These are phyloP conservation scores for Pyrenochaeta sp. DNA, from an alignment of 2,329 filamentous ascomycete species.

Conservation along the genomic window DNA sequence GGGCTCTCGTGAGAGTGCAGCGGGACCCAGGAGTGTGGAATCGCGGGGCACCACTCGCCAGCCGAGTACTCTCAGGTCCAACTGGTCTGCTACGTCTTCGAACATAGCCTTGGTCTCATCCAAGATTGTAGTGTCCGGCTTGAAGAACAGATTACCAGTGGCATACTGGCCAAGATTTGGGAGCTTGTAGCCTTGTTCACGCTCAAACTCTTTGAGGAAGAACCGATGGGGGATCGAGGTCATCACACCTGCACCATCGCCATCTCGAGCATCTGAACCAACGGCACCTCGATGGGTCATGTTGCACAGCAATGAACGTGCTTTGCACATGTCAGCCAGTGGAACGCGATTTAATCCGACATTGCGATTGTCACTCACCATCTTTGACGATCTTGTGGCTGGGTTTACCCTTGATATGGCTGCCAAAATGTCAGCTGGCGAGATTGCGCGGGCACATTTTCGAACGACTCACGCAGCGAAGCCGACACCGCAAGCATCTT, in stretches of 20 bases:
- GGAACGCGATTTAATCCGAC: background rate
- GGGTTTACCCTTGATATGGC: constrained; percentile 94
- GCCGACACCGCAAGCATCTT: constrained; percentile 99
- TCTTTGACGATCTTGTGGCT: constrained; percentile 99
- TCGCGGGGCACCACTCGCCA: constrained; percentile 97
- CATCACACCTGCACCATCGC: constrained; percentile 99
- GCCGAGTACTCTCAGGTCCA: constrained; percentile 89
- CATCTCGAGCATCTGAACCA: constrained; percentile 95
- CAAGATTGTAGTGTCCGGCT: constrained; percentile 88
- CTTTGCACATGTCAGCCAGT: constrained; percentile 57
- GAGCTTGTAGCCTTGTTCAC: constrained; percentile 85
- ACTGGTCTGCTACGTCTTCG: constrained; percentile 87
- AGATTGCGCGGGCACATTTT: background rate
- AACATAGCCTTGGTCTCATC: constrained; percentile 91
- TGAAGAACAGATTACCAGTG: constrained; percentile 97
- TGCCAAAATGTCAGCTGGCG: constrained; percentile 51
- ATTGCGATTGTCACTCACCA: constrained; percentile 67
- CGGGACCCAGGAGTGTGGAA: constrained; percentile 89
- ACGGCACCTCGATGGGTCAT: constrained; percentile 99
- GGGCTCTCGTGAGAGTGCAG: constrained; percentile 91
- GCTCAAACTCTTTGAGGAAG: constrained; percentile 97
- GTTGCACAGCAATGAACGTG: constrained; percentile 95
- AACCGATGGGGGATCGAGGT: constrained; percentile 98
- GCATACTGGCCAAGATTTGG: constrained; percentile 93
- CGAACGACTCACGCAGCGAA: constrained; percentile 82